Evolutionary conservation across 1,139 yeast species (phyloP), one percentile per base, ranked within the genome.

Genomic region (Blastobotrys elegans): DNA sequence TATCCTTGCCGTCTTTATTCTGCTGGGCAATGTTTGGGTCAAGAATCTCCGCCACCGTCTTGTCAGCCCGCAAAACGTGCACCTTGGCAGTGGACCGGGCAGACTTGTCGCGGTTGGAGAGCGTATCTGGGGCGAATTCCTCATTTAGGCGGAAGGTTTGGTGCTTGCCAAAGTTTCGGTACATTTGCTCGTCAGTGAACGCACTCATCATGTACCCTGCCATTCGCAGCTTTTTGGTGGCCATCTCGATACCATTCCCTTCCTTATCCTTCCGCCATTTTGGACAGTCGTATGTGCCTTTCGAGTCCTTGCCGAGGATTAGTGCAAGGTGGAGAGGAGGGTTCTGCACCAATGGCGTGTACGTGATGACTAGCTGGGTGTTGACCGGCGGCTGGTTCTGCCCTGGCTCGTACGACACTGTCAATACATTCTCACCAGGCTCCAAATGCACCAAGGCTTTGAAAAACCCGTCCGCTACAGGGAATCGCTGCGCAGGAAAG

Each of bases 171-270:
- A 87, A 77, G 47, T 77, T 75, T 35, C 82, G 70, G 50, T 81
- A 68, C 96, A 92, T 88, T 62, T 90, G 97, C 56, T 92, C 97
- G 56, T 82, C 83, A 0, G 97, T 90, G 63, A 79, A 90, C 0
- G 97, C 96, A 59, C 88, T 90, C 96, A 89, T 88, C 65, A 92
- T 65, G 58, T 96, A 74, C 3, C 87, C 96, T 6, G 90, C 97
- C 52, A 88, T 78, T 57, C 95, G 79, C 55, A 92, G 64, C 63
- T 87, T 89, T 55, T 73, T 72, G 20, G 87, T 70, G 0, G 97
- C 97, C n/a, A 81, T 66, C 16, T 82, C 83, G 21, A 90, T 61
- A n/a, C 74, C 78, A 52, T 88, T 82, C 1, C 81, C 82, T 57
- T 87, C 95, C 35, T 74, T 65, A 35, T 68, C 64, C 22, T 66